A percentile compares a stretch with the other conserved stretches of the same genome.
phyloP scores from a whole-genome alignment of 257 asterid species.

The Jaltomata sinuosa region DNA sequence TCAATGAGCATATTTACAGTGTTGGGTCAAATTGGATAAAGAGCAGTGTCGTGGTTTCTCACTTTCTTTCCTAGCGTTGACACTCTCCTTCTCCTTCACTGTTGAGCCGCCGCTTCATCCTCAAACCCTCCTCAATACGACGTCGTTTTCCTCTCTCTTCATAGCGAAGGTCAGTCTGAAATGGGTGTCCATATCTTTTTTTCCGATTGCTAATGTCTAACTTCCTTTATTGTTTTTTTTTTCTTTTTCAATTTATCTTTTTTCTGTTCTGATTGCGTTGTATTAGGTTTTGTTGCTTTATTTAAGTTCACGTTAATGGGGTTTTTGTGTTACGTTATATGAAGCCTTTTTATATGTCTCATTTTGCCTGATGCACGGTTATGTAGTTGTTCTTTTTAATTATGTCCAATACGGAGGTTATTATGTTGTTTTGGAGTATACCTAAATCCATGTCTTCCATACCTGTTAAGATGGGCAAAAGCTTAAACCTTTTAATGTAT shows the following conservation, averaged over 20 bases:
- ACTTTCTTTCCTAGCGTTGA: background rate
- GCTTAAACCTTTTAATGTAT: background rate
- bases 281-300: background rate
- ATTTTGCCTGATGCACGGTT: background rate
- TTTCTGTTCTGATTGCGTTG: background rate
- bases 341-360: background rate
- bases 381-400: background rate
- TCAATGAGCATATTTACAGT: background rate
- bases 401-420: background rate
- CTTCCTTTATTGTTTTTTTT: background rate
- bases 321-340: background rate
- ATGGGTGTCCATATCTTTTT: background rate
- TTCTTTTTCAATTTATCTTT: background rate
- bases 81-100: background rate
- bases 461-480: background rate
- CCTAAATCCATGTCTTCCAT: background rate
- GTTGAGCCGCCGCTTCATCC: background rate
- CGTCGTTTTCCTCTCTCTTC: background rate
- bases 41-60: background rate
- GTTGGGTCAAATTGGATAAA: background rate
- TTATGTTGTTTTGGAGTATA: background rate
- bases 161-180: background rate
- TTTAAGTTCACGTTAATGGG: background rate
- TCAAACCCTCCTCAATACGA: background rate
- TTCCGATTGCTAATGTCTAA: background rate